These are phyloP conservation scores for Leishmania turanica DNA, from an alignment of 208 protist species.

Conservation along the genomic window DNA sequence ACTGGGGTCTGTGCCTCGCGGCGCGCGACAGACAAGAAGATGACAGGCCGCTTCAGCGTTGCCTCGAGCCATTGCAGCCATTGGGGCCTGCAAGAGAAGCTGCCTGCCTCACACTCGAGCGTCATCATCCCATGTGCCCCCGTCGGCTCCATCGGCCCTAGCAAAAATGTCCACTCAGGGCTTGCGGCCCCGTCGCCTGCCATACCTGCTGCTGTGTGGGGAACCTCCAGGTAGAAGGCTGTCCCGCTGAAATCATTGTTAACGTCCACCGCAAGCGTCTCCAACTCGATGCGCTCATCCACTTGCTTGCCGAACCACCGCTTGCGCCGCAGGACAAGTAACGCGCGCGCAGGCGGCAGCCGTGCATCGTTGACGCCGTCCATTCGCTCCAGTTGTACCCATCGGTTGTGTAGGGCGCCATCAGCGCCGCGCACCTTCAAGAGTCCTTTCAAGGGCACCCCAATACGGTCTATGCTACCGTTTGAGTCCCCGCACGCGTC, in stretches of 20 bases:
- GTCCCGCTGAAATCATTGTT: conserved; percentile 30
- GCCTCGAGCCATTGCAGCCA: conserved; percentile 60
- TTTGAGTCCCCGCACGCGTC: conserved; percentile 4
- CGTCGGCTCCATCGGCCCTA: neutral
- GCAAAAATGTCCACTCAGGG: neutral
- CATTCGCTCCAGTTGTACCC: conserved; percentile 2
- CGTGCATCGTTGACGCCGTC: conserved; percentile 7
- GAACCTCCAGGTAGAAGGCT: conserved; percentile 32
- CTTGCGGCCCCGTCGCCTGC: neutral
- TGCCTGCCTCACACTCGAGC: conserved; percentile 40
- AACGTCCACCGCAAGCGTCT: conserved; percentile 28
- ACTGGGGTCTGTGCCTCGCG: conserved; percentile 19
- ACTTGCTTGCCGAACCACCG: conserved; percentile 15
- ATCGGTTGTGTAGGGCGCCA: conserved; percentile 10
- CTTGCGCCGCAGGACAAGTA: conserved; percentile 30
- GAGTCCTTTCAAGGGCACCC: conserved; percentile 11
- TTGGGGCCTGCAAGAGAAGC: conserved; percentile 27
- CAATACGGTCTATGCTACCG: neutral
- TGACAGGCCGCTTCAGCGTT: conserved; percentile 27
- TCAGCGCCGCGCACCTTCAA: conserved; percentile 18
- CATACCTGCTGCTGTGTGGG: neutral
- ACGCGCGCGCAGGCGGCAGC: neutral
- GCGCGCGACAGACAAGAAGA: conserved; percentile 38
- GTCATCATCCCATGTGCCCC: conserved; percentile 10
- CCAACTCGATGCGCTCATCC: conserved; percentile 15